These are phyloP conservation scores for Phialophora macrospora DNA, from an alignment of 2,329 filamentous ascomycete genomes.

Conservation along the genomic window DNA sequence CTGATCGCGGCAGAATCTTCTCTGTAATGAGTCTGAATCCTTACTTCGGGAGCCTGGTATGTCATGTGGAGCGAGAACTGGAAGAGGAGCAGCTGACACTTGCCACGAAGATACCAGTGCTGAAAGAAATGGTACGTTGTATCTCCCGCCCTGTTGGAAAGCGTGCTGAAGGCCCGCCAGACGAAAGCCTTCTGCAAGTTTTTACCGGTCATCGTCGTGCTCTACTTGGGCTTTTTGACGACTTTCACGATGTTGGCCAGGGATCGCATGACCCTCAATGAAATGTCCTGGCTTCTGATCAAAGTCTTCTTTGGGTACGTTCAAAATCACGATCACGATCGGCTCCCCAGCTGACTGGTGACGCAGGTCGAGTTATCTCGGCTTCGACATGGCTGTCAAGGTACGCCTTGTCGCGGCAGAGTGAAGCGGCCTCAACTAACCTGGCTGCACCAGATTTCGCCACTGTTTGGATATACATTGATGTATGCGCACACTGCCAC, in stretches of 20 bases:
- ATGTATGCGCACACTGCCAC: conserved; percentile 35
- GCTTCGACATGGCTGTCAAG: conserved; percentile 58
- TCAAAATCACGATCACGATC: not conserved
- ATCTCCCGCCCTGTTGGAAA: not conserved
- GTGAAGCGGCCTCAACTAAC: conserved; percentile 12
- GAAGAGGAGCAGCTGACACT: conserved; percentile 6
- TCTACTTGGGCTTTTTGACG: conserved; percentile 87
- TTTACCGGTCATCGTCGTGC: conserved; percentile 73
- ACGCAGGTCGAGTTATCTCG: conserved; percentile 58
- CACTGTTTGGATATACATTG: conserved; percentile 39
- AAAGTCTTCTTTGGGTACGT: conserved; percentile 66
- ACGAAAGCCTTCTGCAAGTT: conserved; percentile 89
- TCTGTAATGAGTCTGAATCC: conserved; percentile 84
- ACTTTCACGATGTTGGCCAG: conserved; percentile 69
- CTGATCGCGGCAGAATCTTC: conserved; percentile 65
- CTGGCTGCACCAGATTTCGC: conserved; percentile 36
- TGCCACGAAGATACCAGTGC: conserved; percentile 70
- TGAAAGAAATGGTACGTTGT: conserved; percentile 78
- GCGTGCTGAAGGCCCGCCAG: conserved; percentile 44
- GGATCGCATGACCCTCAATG: conserved; percentile 58
- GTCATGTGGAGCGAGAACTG: conserved; percentile 25
- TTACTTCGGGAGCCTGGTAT: conserved; percentile 79
- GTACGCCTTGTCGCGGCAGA: conserved; percentile 11
- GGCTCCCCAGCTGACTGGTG: conserved; percentile 35
- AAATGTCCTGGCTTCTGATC: conserved; percentile 66